Base-by-base conservation (phyloP, 495 filamentous ascomycete species). In the Annulohypoxylon stygium region DNA sequence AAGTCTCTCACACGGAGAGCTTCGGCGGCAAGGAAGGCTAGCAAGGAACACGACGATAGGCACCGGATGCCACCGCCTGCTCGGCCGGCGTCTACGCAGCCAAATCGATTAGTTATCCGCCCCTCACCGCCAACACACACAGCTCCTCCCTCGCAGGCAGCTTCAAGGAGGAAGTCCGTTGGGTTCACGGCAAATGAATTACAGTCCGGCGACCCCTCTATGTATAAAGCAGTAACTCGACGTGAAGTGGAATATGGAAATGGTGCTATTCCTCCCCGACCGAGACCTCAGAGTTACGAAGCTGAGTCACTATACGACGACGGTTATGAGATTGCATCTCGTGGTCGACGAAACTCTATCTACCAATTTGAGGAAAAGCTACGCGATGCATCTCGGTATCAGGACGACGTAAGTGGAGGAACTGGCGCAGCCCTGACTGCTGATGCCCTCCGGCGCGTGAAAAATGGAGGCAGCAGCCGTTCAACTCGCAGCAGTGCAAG, bases 401-500 rank as follows among this genome's bases (percentile, higher is more conserved):
- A 88, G 73, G 82, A 87, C 25, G 82, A 86, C 5, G 79, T 85
- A 5, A 79, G 71, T 3, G 85, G 83, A n/a, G 81, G 80, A 23
- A 65, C 80, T n/a, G 63, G 70, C 37, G 66, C 82, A 54, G 81
- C 82, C 18, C 70, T 88, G 30, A 88, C 87, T 3, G 85, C 83
- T 1, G 87, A 87, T 48, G 75, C 81, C 8, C 77, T 88, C n/a
- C 81, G 79, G 75, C 82, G 79, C 65, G 82, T 78, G 36, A 82
- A 80, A 59, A 82, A 80, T 55, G 82, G 79, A 41, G 77, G 76
- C 16, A 86, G 85, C 78, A 87, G 86, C 76, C 79, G 83, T 23
- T 86, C 85, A 36, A 88, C 85, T 16, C 80, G 83, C 55, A 87
- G 84, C 78, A 87, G 80, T 48, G 83, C 71, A 6, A 88, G 86